Percentiles rank a stretch among this genome's conserved stretches.
phyloP scores from a whole-genome alignment of 805 yeast genomes.

The Ogataea paraovalis region DNA sequence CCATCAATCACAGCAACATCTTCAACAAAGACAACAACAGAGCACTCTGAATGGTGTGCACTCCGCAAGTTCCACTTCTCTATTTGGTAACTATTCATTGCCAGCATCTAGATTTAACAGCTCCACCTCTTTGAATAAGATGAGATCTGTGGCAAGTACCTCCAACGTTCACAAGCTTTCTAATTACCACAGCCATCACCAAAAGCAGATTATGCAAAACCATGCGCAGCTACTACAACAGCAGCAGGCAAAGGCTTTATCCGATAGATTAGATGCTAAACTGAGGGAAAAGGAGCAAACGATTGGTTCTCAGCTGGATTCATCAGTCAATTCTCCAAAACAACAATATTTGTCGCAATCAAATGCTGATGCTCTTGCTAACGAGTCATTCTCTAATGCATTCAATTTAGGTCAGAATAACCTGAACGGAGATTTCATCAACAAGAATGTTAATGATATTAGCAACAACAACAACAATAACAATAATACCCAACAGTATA shows the following conservation, averaged over 20 bases:
- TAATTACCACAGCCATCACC: neutral
- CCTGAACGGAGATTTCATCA: neutral
- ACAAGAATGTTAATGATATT: neutral
- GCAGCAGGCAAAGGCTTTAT: neutral
- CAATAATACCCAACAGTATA: neutral
- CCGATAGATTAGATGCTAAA: neutral
- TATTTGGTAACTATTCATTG: slow-evolving; percentile 11
- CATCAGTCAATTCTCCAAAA: neutral
- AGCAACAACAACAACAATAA: slow-evolving; percentile 3
- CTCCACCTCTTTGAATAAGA: slow-evolving; percentile 8
- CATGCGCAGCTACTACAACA: neutral
- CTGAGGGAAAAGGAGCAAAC: neutral
- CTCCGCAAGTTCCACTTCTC: slow-evolving; percentile 14
- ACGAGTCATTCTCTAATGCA: neutral
- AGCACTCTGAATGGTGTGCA: neutral
- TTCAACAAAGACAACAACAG: neutral
- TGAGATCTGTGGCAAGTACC: neutral
- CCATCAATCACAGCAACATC: neutral
- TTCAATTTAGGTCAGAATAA: neutral
- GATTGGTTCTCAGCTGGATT: neutral
- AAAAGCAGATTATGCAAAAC: neutral
- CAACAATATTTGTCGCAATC: neutral
- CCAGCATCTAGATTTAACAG: slow-evolving; percentile 5
- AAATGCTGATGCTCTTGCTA: neutral
- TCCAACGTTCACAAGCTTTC: neutral